Evolutionary conservation across 352 stramenopile genomes (phyloP).

Genomic region (Thalassiosira allenii): DNA sequence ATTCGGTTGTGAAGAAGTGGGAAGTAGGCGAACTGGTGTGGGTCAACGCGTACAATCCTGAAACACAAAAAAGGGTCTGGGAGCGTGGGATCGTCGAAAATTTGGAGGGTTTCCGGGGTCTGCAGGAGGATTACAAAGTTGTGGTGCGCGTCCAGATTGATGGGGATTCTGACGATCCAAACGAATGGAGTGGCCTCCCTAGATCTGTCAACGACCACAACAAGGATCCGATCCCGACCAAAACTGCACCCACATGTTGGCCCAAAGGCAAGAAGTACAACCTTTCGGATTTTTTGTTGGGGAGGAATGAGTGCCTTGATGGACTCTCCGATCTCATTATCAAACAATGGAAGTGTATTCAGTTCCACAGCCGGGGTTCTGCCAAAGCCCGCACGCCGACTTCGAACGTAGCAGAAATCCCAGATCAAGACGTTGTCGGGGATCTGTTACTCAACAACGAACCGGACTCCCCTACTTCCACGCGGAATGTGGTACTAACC

Average conservation of each 20-base stretch:
- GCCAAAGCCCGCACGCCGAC: neutral
- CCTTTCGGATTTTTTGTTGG: neutral
- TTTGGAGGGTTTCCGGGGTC: too few relatives aligned
- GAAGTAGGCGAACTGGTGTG: too few relatives aligned
- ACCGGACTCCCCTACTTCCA: neutral
- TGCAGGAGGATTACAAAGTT: too few relatives aligned
- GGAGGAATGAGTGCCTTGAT: neutral
- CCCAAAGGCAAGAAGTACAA: neutral
- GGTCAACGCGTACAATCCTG: too few relatives aligned
- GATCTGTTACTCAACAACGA: neutral
- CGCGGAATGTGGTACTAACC: neutral
- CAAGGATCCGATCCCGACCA: neutral
- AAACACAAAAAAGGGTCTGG: too few relatives aligned
- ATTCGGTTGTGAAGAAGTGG: too few relatives aligned
- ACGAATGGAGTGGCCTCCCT: neutral
- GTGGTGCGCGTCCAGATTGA: too few relatives aligned
- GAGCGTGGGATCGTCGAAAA: too few relatives aligned
- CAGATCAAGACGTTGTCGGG: neutral
- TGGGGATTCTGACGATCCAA: constrained; percentile 90
- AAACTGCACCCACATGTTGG: too few relatives aligned
- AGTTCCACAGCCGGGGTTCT: neutral
- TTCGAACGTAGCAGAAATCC: too few relatives aligned
- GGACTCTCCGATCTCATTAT: neutral
- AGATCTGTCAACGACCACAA: neutral
- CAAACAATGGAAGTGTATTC: neutral